A percentile compares a stretch with the other conserved stretches of the same genome.
These are phyloP conservation scores for Vitis vinifera DNA, from an alignment of 164 flowering plant genomes.

Conservation along the genomic window ASM3070453v1 NC_081821.1:4709001-4709500, in stretches of 20 bases:
- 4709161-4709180: slow-evolving; percentile 51
- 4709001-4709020: too few species aligned
- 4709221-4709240: neutral
- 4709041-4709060: neutral
- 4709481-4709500: too few species aligned
- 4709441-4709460: neutral
- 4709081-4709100: slow-evolving; percentile 75
- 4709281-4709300: slow-evolving; percentile 71
- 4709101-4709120: slow-evolving; percentile 92
- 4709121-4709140: slow-evolving; percentile 78
- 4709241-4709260: neutral
- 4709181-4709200: neutral
- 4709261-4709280: neutral
- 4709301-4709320: slow-evolving; percentile 87
- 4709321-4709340: slow-evolving; percentile 88
- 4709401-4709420: neutral
- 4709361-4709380: slow-evolving; percentile 77
- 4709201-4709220: slow-evolving; percentile 1
- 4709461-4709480: too few species aligned
- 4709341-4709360: slow-evolving; percentile 82
- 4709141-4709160: slow-evolving; percentile 97
- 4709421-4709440: neutral
- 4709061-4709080: slow-evolving; percentile 44
- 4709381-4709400: slow-evolving; percentile 46
- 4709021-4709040: too few species aligned